A percentile compares a stretch with the other conserved stretches of the same genome.
Conservation (phyloP, 192 early-diverging fungal genomes). For the Paraglomus brasilianum region DNA sequence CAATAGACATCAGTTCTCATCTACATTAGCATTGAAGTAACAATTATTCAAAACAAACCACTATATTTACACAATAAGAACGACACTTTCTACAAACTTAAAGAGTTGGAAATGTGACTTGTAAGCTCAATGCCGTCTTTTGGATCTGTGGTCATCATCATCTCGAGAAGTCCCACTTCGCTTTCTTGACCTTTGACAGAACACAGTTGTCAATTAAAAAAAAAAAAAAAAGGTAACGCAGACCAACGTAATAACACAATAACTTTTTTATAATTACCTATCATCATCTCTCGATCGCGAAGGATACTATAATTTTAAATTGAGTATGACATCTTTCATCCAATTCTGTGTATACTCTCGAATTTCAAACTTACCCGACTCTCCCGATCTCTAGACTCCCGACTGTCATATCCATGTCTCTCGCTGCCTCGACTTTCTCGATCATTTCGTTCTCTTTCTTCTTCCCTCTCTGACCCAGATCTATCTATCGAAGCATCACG, state of each 20-base stretch:
- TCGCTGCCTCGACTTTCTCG: background rate
- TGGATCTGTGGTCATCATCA: constrained; percentile 10
- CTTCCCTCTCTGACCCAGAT: constrained; percentile 18
- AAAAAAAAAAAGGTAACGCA: background rate
- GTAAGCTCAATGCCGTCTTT: constrained; percentile 20
- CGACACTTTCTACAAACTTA: too few species aligned
- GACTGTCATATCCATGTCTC: constrained; percentile 7
- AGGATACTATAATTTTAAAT: background rate
- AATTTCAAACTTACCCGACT: background rate
- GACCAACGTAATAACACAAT: background rate
- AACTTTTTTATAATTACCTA: background rate
- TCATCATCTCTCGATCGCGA: background rate
- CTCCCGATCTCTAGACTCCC: too few species aligned
- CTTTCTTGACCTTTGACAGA: background rate
- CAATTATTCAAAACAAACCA: too few species aligned
- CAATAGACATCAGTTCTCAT: too few species aligned
- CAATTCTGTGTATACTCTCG: background rate
- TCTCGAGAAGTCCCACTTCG: constrained; percentile 5
- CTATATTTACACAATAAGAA: too few species aligned
- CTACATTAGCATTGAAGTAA: too few species aligned
- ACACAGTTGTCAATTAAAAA: background rate
- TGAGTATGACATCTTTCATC: background rate
- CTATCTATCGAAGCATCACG: constrained; percentile 25
- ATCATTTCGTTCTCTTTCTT: constrained; percentile 16
- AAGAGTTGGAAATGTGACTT: too few species aligned